Evolutionary conservation across 1,139 yeast species (phyloP).

Genomic region (Martiniozyma asiatica): DNA sequence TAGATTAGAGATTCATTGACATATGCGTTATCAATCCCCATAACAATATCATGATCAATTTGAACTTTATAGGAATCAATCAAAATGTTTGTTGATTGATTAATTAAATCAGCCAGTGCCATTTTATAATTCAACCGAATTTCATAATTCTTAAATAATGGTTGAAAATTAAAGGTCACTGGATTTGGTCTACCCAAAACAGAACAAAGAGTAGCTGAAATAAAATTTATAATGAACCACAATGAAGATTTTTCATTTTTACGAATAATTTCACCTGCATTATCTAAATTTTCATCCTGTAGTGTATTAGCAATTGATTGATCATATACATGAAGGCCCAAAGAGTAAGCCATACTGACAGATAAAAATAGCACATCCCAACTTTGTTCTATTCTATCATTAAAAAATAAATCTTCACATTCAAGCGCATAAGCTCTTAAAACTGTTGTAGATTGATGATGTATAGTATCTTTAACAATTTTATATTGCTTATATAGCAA

Average conservation of each 20-base stretch:
- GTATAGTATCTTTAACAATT: constrained; percentile 33
- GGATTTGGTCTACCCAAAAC: constrained; percentile 47
- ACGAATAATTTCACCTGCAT: constrained; percentile 16
- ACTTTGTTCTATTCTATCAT: constrained; percentile 35
- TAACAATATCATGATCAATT: constrained; percentile 29
- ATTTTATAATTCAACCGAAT: constrained; percentile 35
- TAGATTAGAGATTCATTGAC: constrained; percentile 29
- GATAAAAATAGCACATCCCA: constrained; percentile 19
- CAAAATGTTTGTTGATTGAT: constrained; percentile 37
- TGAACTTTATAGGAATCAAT: constrained; percentile 42
- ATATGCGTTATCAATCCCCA: constrained; percentile 30
- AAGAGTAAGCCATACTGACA: constrained; percentile 37
- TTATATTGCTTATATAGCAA: constrained; percentile 29
- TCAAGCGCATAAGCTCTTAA: constrained; percentile 39
- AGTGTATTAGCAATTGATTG: constrained; percentile 18
- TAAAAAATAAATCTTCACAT: constrained; percentile 37
- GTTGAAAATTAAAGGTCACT: constrained; percentile 29
- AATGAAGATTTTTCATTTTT: constrained; percentile 30
- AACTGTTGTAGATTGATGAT: constrained; percentile 35
- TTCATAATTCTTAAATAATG: constrained; percentile 20
- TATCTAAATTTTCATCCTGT: constrained; percentile 12
- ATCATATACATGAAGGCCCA: constrained; percentile 37
- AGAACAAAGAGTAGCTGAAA: constrained; percentile 38
- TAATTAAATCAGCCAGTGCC: constrained; percentile 38
- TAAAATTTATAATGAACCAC: constrained; percentile 38